Base-by-base conservation (phyloP, 2,329 filamentous ascomycete genomes). In the Neospermospora avenae region DNA sequence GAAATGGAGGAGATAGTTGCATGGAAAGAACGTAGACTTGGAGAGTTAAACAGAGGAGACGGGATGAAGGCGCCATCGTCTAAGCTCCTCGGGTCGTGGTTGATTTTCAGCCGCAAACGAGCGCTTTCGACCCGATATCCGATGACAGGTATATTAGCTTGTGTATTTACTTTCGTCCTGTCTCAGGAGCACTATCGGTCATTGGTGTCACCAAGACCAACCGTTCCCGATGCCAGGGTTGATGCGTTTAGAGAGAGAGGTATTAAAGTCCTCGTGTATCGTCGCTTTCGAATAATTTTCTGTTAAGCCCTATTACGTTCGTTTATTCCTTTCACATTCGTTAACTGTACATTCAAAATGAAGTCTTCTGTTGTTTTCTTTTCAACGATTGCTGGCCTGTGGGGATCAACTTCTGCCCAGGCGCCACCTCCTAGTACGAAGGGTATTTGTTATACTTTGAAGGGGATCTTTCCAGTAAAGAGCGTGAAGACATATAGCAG, bases 401-500 rank as follows among this genome's bases (percentile, higher is more conserved):
- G 3, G 37, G 25, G 28, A 13, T 28, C 22, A 16, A 16, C 35
- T 51, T 51, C 46, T 6, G 31, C 46, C 2, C 46, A 51, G 35
- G 46, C 31, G 14, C 46, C 46, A 22, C 14, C 51, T 41, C 51
- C 51, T 31, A 54, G 24, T 31, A 54, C 51, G 13, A 54, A 54
- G 13, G 22, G 35, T 20, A 37, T 54, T 16, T 54, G 51, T 37
- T 54, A 54, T 14, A 54, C 51, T 5, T 24, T 31, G 13, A 25
- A 39, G 13, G 51, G 37, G 1, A 18, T 54, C 37, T 54, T 54
- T 22, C 51, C 51, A n/a, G 35, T 41, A 10, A 54, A 31, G 6
- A 28, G 4, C 11, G 51, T 54, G 51, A 54, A 44, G 51, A 44
- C 35, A 5, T 28, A 24, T 25, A 42, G 28, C 14, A 42, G 14